phyloP scores from a whole-genome alignment of 495 filamentous ascomycete genomes.

The Chaetomium tenue region DNA sequence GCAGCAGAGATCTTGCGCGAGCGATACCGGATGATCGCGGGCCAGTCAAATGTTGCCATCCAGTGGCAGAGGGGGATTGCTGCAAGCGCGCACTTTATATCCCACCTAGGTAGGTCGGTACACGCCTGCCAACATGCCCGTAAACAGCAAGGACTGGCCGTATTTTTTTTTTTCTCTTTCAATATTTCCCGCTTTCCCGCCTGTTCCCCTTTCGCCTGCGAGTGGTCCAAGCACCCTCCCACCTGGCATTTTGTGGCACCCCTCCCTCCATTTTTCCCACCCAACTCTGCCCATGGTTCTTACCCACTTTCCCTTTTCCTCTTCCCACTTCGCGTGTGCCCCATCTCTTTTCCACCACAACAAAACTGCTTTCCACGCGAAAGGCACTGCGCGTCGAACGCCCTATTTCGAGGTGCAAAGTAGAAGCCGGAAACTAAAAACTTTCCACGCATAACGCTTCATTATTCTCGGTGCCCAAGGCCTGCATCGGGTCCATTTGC shows the following conservation, averaged over 20 bases:
- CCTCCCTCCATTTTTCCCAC: slow-evolving; percentile 23
- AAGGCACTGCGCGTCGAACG: slow-evolving; percentile 2
- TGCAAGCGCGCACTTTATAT: slow-evolving; percentile 16
- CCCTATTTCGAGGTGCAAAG: not conserved
- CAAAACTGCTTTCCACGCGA: slow-evolving; percentile 11
- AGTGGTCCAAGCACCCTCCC: slow-evolving; percentile 22
- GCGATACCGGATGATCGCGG: slow-evolving; percentile 18
- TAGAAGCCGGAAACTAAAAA: slow-evolving; percentile 13
- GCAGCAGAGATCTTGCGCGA: not conserved
- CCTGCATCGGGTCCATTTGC: slow-evolving; percentile 3
- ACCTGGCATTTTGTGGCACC: slow-evolving; percentile 25
- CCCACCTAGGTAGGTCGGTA: slow-evolving; percentile 6
- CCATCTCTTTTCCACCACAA: slow-evolving; percentile 18
- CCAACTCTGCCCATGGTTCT: slow-evolving; percentile 25
- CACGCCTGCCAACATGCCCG: not conserved
- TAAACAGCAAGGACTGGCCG: slow-evolving; percentile 16
- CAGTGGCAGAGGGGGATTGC: not conserved
- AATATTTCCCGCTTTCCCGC: slow-evolving; percentile 14
- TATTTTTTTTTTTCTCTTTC: slow-evolving; percentile 18
- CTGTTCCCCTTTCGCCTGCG: not conserved
- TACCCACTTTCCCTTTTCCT: slow-evolving; percentile 32
- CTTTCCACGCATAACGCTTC: slow-evolving; percentile 15
- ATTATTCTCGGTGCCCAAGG: not conserved
- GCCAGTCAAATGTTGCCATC: not conserved
- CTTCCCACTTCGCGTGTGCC: slow-evolving; percentile 21